Conservation (phyloP, 148 eudicot genomes). For the Selenicereus undatus region DNA sequence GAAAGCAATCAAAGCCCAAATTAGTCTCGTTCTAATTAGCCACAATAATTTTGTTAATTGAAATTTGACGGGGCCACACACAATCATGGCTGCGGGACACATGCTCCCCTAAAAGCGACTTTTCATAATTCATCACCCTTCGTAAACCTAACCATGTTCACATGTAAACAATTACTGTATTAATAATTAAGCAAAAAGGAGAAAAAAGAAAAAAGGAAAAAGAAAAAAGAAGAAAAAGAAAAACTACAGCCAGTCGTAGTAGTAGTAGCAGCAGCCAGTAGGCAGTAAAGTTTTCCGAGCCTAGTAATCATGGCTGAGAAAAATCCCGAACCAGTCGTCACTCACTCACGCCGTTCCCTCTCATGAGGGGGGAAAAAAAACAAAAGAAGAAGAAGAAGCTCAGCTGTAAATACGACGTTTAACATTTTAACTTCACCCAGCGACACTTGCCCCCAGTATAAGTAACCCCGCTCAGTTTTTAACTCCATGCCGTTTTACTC, state of each 20-base stretch:
- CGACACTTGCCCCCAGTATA: neutral
- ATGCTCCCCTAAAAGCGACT: neutral
- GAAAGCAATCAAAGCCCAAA: neutral
- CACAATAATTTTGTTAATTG: neutral
- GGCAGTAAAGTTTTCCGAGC: conserved; percentile 13
- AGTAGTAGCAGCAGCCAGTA: too few relatives aligned
- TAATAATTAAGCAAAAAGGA: too few relatives aligned
- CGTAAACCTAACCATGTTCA: neutral
- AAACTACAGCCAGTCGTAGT: neutral
- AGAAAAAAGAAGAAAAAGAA: too few relatives aligned
- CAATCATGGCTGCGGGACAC: neutral
- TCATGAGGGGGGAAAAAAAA: neutral
- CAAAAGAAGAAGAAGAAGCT: neutral
- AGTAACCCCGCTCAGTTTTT: neutral
- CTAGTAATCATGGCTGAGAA: conserved; percentile 2
- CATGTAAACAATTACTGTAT: neutral
- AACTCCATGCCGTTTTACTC: neutral
- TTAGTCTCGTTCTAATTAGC: neutral
- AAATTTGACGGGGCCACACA: neutral
- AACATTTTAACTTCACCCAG: neutral
- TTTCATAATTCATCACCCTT: neutral
- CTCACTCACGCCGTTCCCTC: neutral
- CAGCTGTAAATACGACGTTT: too few relatives aligned
- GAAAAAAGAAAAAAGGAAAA: neutral
- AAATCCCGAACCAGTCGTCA: conserved; percentile 5